Evolutionary conservation across 148 eudicot genomes (phyloP).

Genomic region (Vaccinium darrowii): DNA sequence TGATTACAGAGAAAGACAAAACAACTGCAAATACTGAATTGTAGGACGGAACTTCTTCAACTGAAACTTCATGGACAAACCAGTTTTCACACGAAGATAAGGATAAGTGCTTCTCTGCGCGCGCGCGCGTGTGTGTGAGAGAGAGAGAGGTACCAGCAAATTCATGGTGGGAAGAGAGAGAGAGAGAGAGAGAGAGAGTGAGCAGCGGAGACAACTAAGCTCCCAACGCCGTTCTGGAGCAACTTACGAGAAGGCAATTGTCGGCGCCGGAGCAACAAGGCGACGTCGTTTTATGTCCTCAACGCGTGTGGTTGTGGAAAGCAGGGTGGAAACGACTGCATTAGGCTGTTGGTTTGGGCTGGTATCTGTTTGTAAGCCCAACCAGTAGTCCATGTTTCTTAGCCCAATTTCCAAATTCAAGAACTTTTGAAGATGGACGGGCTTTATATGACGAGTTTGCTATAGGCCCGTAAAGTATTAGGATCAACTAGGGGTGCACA

Average conservation of each 20-base stretch:
- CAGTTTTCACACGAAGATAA: neutral
- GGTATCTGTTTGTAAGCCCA: neutral
- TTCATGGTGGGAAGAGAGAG: constrained; percentile 29
- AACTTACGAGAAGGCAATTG: neutral
- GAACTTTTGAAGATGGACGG: too few species aligned
- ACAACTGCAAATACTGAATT: neutral
- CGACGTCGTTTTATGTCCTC: neutral
- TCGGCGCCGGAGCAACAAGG: neutral
- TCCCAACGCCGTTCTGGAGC: neutral
- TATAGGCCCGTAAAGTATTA: too few species aligned
- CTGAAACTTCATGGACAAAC: neutral
- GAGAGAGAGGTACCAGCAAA: constrained; percentile 36
- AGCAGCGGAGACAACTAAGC: neutral
- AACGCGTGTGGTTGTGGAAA: neutral
- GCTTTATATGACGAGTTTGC: too few species aligned
- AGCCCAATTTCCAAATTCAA: too few species aligned
- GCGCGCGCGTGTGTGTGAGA: neutral
- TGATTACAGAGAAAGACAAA: neutral
- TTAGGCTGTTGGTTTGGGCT: neutral
- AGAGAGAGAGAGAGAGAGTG: neutral
- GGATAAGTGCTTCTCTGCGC: neutral
- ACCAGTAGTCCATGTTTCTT: too few species aligned
- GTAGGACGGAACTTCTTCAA: neutral
- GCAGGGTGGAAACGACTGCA: neutral
- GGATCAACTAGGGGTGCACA: too few species aligned